These are phyloP conservation scores for Globisporangium rhizosaccharum DNA, from an alignment of 352 stramenopile genomes.

Conservation along the genomic window DNA sequence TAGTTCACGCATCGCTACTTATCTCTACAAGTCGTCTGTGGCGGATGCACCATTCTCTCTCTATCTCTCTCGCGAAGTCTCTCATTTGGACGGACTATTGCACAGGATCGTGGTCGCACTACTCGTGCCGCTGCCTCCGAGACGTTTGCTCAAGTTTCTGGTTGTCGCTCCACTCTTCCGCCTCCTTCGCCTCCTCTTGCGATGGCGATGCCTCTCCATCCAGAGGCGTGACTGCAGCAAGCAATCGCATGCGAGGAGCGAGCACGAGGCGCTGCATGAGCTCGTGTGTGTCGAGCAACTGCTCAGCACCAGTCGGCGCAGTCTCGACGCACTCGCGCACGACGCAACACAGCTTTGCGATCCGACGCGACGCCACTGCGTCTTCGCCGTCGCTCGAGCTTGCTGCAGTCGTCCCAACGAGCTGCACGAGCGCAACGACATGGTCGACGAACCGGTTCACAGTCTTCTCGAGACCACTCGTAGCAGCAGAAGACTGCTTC, in stretches of 20 bases:
- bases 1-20: no score
- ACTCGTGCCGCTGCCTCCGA: no score
- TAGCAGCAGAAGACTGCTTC: not conserved
- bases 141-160: no score
- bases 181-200: no score
- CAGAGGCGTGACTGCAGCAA: not conserved
- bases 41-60: no score
- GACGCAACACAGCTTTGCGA: not conserved
- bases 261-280: conserved; percentile 1
- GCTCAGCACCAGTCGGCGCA: not conserved
- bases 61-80: no score
- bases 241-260: not conserved
- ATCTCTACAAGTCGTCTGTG: no score
- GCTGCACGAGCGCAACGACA: conserved; percentile 1
- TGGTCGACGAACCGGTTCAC: conserved; percentile 1
- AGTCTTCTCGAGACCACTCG: not conserved
- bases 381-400: not conserved
- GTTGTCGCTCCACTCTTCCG: no score
- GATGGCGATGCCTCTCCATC: no score
- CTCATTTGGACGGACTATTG: no score
- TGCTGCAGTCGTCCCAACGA: not conserved
- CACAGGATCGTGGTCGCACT: no score
- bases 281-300: not conserved
- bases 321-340: no score
- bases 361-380: not conserved